Conservation (phyloP, 805 yeast genomes). For the Saccharomycopsis sp. region DNA sequence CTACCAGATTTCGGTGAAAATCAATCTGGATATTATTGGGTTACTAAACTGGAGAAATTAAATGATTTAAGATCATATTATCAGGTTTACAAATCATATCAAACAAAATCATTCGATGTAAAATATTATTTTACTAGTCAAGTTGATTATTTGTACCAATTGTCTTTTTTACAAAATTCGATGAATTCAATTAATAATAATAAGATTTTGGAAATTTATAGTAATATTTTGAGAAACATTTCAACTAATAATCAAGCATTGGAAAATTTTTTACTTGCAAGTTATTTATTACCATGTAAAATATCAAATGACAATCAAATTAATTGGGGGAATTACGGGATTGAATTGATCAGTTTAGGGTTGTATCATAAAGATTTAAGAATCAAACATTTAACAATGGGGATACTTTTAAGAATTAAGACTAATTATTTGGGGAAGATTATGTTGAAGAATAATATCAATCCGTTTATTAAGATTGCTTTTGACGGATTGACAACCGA, state of each 20-base stretch:
- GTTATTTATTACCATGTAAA: constrained; percentile 26
- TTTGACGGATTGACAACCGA: background rate
- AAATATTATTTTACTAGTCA: background rate
- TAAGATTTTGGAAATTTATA: constrained; percentile 3
- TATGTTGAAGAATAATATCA: constrained; percentile 8
- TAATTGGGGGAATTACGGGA: constrained; percentile 39
- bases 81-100: constrained; percentile 2
- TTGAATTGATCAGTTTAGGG: constrained; percentile 35
- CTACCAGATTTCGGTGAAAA: background rate
- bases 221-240: background rate
- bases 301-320: constrained; percentile 27
- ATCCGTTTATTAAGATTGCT: constrained; percentile 13
- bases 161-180: background rate
- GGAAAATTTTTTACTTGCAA: constrained; percentile 28
- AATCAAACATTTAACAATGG: constrained; percentile 1
- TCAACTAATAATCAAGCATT: background rate
- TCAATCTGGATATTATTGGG: constrained; percentile 4
- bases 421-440: constrained; percentile 9
- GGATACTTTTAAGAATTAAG: constrained; percentile 3
- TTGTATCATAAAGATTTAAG: constrained; percentile 34
- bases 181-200: background rate
- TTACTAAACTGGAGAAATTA: background rate
- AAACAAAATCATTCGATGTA: background rate
- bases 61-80: constrained; percentile 3
- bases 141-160: background rate